These are phyloP conservation scores for Streptanthus diversifolius DNA, from an alignment of 345 rosid species.

Conservation along the genomic window DNA sequence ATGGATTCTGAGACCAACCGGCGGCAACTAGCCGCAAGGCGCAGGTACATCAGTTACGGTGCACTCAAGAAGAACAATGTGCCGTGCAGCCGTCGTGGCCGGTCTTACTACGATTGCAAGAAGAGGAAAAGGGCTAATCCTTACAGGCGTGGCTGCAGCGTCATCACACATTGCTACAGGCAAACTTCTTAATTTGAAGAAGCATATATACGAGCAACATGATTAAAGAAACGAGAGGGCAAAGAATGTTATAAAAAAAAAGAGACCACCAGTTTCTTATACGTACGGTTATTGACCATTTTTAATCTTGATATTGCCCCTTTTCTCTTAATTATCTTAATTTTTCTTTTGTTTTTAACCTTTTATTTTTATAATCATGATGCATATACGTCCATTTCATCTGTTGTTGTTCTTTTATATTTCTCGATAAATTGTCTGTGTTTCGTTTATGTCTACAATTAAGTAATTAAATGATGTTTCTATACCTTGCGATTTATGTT, in stretches of 20 bases:
- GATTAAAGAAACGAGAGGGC: slow-evolving; percentile 20
- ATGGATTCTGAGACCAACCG: slow-evolving; percentile 41
- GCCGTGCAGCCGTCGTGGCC: slow-evolving; percentile 47
- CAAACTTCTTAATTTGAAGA: slow-evolving; percentile 19
- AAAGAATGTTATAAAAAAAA: not conserved
- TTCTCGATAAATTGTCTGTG: slow-evolving; percentile 11
- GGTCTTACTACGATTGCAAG: slow-evolving; percentile 51
- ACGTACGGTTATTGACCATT: slow-evolving; percentile 16
- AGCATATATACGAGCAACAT: slow-evolving; percentile 5
- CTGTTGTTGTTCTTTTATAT: slow-evolving; percentile 23
- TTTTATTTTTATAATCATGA: slow-evolving; percentile 21
- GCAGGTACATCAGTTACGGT: slow-evolving; percentile 44
- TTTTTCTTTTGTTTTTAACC: not conserved
- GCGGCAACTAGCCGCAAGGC: slow-evolving; percentile 30
- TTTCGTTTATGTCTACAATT: slow-evolving; percentile 14
- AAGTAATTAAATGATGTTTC: slow-evolving; percentile 17
- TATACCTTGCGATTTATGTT: not conserved
- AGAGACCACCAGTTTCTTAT: not conserved
- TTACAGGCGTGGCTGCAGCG: slow-evolving; percentile 52
- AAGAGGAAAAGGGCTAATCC: slow-evolving; percentile 42
- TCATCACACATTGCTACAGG: slow-evolving; percentile 46
- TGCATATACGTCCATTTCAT: slow-evolving; percentile 21
- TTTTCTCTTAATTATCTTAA: not conserved
- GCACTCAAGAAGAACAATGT: slow-evolving; percentile 37
- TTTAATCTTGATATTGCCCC: not conserved